Evolutionary conservation across 441 rosid species (phyloP).

Genomic region (Kokia cookei): DNA sequence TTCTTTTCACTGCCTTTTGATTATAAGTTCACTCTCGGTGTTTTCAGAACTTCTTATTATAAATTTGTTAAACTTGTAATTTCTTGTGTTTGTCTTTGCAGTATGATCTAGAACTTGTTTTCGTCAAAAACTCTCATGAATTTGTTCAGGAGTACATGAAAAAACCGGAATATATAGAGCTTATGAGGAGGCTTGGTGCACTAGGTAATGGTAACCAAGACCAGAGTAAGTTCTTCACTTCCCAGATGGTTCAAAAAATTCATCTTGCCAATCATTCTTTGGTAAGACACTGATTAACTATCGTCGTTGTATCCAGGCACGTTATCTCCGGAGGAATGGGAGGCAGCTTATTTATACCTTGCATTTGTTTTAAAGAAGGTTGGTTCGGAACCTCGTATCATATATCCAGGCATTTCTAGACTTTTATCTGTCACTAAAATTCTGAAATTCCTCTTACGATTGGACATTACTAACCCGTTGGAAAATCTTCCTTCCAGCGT

Average conservation of each 20-base stretch:
- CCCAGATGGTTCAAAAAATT: background rate
- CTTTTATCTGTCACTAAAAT: background rate
- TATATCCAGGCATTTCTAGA: background rate
- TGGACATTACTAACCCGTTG: background rate
- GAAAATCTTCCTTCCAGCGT: conserved; percentile 34
- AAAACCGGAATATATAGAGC: conserved; percentile 64
- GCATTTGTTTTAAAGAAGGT: conserved; percentile 91
- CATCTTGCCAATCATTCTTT: background rate
- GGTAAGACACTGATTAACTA: background rate
- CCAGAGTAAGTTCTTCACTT: conserved; percentile 44
- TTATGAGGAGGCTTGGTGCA: conserved; percentile 92
- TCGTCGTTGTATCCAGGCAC: conserved; percentile 47
- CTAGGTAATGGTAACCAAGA: conserved; percentile 93
- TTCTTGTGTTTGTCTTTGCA: conserved; percentile 26
- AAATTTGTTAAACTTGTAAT: background rate
- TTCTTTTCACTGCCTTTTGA: background rate
- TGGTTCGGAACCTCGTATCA: background rate
- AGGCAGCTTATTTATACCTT: conserved; percentile 79
- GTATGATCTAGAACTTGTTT: conserved; percentile 83
- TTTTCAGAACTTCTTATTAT: background rate
- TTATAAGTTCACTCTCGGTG: background rate
- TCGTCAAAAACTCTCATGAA: conserved; percentile 88
- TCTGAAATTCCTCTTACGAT: background rate
- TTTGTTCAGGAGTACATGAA: conserved; percentile 84
- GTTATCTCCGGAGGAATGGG: conserved; percentile 90